These are phyloP conservation scores for Thielaviopsis punctulata DNA, from an alignment of 2,329 filamentous ascomycete species.

Conservation along the genomic window DNA sequence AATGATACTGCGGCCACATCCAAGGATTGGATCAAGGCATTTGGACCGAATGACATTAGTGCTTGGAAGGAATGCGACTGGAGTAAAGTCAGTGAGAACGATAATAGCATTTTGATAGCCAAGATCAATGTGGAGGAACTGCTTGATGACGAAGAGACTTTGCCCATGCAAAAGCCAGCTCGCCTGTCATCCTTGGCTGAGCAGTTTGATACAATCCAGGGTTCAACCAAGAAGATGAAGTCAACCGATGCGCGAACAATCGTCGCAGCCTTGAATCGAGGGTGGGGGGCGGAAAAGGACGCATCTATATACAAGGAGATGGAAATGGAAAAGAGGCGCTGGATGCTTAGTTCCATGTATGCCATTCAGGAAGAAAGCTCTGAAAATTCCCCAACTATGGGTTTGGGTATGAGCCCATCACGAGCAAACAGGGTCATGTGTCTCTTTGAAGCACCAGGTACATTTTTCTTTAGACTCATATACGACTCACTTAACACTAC, in stretches of 20 bases:
- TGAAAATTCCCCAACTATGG: neutral
- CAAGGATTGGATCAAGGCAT: conserved; percentile 6
- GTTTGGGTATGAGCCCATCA: conserved; percentile 3
- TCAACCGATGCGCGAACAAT: conserved; percentile 33
- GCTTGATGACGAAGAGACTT: conserved; percentile 3
- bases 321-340: conserved; percentile 39
- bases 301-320: conserved; percentile 31
- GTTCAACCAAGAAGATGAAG: conserved; percentile 38
- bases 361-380: conserved; percentile 19
- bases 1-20: neutral
- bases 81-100: conserved; percentile 8
- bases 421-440: conserved; percentile 22
- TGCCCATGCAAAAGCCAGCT: conserved; percentile 13
- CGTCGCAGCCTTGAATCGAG: conserved; percentile 36
- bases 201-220: conserved; percentile 25
- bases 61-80: conserved; percentile 23
- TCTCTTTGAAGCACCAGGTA: conserved; percentile 35
- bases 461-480: neutral
- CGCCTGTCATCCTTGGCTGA: conserved; percentile 15
- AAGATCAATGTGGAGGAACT: conserved; percentile 9
- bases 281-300: conserved; percentile 27
- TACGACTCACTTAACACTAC: neutral
- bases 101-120: neutral
- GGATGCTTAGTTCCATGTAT: conserved; percentile 43
- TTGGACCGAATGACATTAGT: conserved; percentile 6